Percentiles rank a stretch among this genome's conserved stretches.
These are phyloP conservation scores for Eucalyptus polybractea DNA, from an alignment of 345 rosid species.

Conservation along the genomic window DNA sequence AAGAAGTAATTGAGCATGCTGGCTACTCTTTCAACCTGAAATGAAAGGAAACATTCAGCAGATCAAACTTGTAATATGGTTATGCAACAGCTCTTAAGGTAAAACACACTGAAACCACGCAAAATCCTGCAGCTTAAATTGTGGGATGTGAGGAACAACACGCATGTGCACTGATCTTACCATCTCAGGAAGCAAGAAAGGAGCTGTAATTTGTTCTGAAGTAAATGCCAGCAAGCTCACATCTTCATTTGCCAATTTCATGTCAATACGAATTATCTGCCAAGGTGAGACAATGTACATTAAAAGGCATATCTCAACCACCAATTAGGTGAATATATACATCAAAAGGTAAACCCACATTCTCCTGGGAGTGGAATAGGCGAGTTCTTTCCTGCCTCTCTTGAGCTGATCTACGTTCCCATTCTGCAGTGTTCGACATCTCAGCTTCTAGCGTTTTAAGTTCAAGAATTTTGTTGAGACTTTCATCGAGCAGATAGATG, in stretches of 20 bases:
- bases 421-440: conserved; percentile 82
- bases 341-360: conserved; percentile 17
- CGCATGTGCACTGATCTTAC: conserved; percentile 8
- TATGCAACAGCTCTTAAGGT: not conserved
- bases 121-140: not conserved
- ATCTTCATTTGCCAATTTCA: conserved; percentile 99
- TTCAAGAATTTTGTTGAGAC: conserved; percentile 96
- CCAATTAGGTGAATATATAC: not conserved
- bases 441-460: conserved; percentile 91
- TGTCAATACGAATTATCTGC: conserved; percentile 85
- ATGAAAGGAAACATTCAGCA: not conserved
- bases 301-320: not conserved
- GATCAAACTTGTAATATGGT: not conserved
- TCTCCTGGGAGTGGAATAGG: conserved; percentile 88
- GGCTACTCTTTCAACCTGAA: conserved; percentile 93
- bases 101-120: not conserved
- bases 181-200: conserved; percentile 99
- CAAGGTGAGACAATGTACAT: not conserved
- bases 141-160: not conserved
- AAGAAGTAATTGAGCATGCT: conserved; percentile 95
- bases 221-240: conserved; percentile 90
- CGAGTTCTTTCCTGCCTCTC: conserved; percentile 98
- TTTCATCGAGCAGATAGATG: conserved; percentile 95
- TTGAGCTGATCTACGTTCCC: conserved; percentile 92
- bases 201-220: conserved; percentile 87